Percentiles rank a stretch among this genome's conserved stretches.
These are phyloP conservation scores for Phaeosphaeriaceae sp. DNA, from an alignment of 2,329 filamentous ascomycete species.

Conservation along the genomic window DNA sequence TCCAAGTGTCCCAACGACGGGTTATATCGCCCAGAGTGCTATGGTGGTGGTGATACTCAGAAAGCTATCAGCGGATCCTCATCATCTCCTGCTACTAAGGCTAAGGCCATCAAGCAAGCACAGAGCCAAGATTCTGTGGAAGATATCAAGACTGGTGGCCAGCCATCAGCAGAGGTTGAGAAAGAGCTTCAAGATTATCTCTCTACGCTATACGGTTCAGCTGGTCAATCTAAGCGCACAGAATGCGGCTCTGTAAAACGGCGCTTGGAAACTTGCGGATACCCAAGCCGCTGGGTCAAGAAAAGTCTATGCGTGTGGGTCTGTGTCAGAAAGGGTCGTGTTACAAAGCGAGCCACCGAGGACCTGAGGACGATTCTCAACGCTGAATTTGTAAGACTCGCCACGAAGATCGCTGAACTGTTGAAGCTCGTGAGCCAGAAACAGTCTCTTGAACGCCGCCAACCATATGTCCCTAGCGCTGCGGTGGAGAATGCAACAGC, in stretches of 20 bases:
- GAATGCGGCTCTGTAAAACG: background rate
- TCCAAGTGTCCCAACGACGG: slow-evolving; percentile 14
- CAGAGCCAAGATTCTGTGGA: slow-evolving; percentile 1
- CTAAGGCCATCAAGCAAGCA: background rate
- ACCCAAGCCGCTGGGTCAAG: slow-evolving; percentile 1
- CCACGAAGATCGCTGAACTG: background rate
- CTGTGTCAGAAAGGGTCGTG: slow-evolving; percentile 1
- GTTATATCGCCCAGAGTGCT: slow-evolving; percentile 20
- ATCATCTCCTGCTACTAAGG: background rate
- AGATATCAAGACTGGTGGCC: slow-evolving; percentile 2
- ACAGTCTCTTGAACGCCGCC: background rate
- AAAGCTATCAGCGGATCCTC: background rate
- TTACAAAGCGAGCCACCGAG: background rate
- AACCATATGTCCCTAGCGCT: background rate
- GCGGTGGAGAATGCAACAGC: background rate
- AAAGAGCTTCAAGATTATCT: slow-evolving; percentile 27
- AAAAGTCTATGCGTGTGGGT: background rate
- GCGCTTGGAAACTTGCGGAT: background rate
- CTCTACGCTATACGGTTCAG: slow-evolving; percentile 9
- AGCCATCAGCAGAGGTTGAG: slow-evolving; percentile 15
- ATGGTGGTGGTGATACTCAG: background rate
- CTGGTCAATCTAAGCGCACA: background rate
- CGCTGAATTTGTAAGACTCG: background rate
- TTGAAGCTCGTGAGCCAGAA: background rate
- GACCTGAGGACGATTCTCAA: background rate